A percentile compares a stretch with the other conserved stretches of the same genome.
phyloP scores from a whole-genome alignment of 129 eudicot genomes.

The Daucus carota region DH1_v3.0 NC_030381.2:51341501-51342000 shows the following conservation, averaged over 20 bases:
- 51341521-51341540: no score
- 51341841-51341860: neutral
- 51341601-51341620: neutral
- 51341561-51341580: neutral
- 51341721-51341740: neutral
- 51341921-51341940: neutral
- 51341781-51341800: neutral
- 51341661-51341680: neutral
- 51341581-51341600: neutral
- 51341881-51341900: neutral
- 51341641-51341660: neutral
- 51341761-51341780: neutral
- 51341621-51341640: neutral
- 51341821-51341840: neutral
- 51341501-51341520: no score
- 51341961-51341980: neutral
- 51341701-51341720: neutral
- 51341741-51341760: neutral
- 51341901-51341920: neutral
- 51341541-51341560: neutral
- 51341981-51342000: neutral
- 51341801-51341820: neutral
- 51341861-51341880: neutral
- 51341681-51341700: neutral
- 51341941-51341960: neutral